Conservation (phyloP, 2,329 filamentous ascomycete species). For the Raffaelea ambrosiae region DNA sequence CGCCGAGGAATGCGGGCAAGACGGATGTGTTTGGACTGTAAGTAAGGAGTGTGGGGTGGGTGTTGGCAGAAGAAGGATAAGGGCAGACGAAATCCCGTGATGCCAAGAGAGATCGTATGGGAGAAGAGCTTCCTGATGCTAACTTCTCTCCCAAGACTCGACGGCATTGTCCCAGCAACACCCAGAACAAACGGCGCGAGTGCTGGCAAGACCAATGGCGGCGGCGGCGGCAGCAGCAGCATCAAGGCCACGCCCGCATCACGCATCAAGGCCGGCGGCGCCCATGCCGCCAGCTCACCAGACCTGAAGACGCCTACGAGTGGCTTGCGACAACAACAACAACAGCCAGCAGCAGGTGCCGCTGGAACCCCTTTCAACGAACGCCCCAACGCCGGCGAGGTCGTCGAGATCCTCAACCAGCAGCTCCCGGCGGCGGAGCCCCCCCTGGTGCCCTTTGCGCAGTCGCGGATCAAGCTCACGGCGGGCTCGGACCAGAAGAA, state of each 20-base stretch:
- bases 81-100: neutral
- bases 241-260: constrained; percentile 38
- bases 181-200: constrained; percentile 21
- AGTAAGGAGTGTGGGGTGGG: too few species aligned
- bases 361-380: constrained; percentile 52
- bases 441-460: constrained; percentile 62
- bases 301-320: constrained; percentile 31
- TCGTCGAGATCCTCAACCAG: constrained; percentile 74
- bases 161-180: constrained; percentile 60
- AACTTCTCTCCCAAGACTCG: constrained; percentile 39
- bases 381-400: constrained; percentile 69
- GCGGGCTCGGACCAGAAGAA: constrained; percentile 86
- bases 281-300: constrained; percentile 33
- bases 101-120: too few species aligned
- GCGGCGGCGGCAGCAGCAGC: constrained; percentile 15
- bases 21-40: constrained; percentile 78
- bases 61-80: too few species aligned
- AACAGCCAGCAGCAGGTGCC: too few species aligned
- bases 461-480: constrained; percentile 74
- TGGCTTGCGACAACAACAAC: too few species aligned
- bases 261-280: constrained; percentile 28
- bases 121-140: too few species aligned
- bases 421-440: constrained; percentile 60
- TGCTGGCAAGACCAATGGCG: neutral
- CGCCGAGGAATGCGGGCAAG: constrained; percentile 51